These are phyloP conservation scores for Calonectria pauciramosa DNA, from an alignment of 2,329 filamentous ascomycete genomes.

Conservation along the genomic window DNA sequence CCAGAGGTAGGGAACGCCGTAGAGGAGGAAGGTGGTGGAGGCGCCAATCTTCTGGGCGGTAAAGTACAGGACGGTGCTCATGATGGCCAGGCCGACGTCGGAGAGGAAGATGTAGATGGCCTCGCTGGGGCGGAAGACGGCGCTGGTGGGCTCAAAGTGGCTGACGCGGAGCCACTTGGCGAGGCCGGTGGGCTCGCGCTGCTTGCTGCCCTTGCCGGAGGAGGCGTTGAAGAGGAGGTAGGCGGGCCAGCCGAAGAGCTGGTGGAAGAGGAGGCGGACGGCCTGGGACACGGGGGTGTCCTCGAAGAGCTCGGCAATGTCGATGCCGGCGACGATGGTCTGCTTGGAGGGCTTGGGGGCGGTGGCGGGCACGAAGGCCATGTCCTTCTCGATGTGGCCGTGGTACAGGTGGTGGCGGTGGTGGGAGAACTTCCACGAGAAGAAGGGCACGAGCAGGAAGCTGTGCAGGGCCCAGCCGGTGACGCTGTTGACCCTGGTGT, in stretches of 20 bases:
- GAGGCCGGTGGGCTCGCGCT: constrained; percentile 52
- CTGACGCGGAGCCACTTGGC: constrained; percentile 59
- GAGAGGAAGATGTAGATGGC: constrained; percentile 68
- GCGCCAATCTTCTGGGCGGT: constrained; percentile 66
- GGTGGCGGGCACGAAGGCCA: constrained; percentile 71
- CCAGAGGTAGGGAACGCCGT: constrained; percentile 77
- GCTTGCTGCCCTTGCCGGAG: constrained; percentile 62
- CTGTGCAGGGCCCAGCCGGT: constrained; percentile 77
- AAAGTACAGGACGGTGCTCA: constrained; percentile 64
- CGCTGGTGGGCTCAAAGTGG: constrained; percentile 74
- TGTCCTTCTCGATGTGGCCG: constrained; percentile 77
- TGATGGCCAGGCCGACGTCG: constrained; percentile 71
- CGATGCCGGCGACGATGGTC: constrained; percentile 54
- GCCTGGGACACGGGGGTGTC: constrained; percentile 72
- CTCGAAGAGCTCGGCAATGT: constrained; percentile 69
- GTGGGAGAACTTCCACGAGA: constrained; percentile 80
- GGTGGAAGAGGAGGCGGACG: constrained; percentile 69
- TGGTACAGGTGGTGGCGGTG: constrained; percentile 78
- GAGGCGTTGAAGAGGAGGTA: constrained; percentile 74
- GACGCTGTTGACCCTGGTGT: constrained; percentile 69
- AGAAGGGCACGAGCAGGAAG: constrained; percentile 76
- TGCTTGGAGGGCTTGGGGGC: constrained; percentile 52
- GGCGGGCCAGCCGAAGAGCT: constrained; percentile 74
- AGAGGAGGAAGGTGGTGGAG: constrained; percentile 70
- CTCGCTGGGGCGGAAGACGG: constrained; percentile 72